Base-by-base conservation (phyloP, 495 filamentous ascomycete species). In the Aspergillus incahuasiensis region DNA sequence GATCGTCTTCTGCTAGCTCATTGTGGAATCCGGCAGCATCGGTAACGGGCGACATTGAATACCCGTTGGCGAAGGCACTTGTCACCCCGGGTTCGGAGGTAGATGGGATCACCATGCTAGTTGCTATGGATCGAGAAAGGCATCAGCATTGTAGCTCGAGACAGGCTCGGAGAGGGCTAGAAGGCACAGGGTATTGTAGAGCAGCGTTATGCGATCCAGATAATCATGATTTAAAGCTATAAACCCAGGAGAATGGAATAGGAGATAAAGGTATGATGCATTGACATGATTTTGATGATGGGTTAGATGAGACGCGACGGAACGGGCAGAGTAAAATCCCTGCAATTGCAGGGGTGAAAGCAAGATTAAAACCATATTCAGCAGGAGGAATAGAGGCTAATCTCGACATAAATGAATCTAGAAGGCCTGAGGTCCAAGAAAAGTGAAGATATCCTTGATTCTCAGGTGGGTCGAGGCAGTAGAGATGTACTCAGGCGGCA, bases 21-120 rank as follows among this genome's bases (percentile, higher is more conserved):
- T 70, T 68, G 49, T 73, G 66, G 55, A 68, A 61, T 32, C 61
- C 75, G 8, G 68, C 59, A 51, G 71, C 57, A 53, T 75, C 64
- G 34, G 66, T 63, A 47, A 68, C 68, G 32, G 71, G 63, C 18
- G 75, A 74, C 53, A 70, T 68, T 47, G 66, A 52, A 62, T 79
- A 77, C 39, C 78, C 81, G 67, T 84, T 85, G 12, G 74, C 54
- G 62, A 73, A 63, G 47, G 65, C 66, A 42, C 72, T 67, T 55
- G 70, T 63, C 54, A 72, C 63, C 61, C 68, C 65, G 60, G 67
- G 64, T 68, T 74, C 69, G 63, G 69, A 69, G 63, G 67, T 65
- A 67, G 75, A 72, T 72, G 75, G 75, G 75, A 75, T 75, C 75
- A 77, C 74, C 75, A 76, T 76, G 75, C 75, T 75, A 73, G 69